phyloP scores from a whole-genome alignment of 805 yeast genomes.

The Lachancea nothofagi region DNA sequence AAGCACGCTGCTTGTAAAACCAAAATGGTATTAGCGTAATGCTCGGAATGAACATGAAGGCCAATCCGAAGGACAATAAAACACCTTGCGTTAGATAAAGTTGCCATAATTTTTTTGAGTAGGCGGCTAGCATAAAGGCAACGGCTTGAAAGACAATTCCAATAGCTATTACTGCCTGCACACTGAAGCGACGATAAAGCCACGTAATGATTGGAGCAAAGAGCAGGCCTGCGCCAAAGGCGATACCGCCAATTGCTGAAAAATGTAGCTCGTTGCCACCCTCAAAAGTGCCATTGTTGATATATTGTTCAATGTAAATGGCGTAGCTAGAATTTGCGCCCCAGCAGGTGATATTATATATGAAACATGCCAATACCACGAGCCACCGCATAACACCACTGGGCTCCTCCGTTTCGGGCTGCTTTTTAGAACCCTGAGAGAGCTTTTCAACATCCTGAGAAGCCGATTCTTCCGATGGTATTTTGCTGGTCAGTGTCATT shows the following conservation, averaged over 20 bases:
- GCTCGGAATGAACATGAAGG: slow-evolving; percentile 41
- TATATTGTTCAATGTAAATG: slow-evolving; percentile 45
- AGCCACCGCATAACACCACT: no score
- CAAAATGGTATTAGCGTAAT: slow-evolving; percentile 48
- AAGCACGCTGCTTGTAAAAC: slow-evolving; percentile 43
- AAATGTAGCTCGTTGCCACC: slow-evolving; percentile 47
- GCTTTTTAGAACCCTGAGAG: no score
- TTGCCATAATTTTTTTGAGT: slow-evolving; percentile 43
- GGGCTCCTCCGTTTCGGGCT: no score
- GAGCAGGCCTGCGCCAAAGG: slow-evolving; percentile 47
- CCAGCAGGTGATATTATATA: slow-evolving; percentile 48
- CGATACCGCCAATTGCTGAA: slow-evolving; percentile 53
- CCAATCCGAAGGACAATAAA: slow-evolving; percentile 1
- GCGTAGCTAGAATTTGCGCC: slow-evolving; percentile 57
- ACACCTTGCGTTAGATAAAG: slow-evolving; percentile 6
- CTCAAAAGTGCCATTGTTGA: slow-evolving; percentile 39
- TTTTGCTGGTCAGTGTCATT: no score
- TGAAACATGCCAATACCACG: slow-evolving; percentile 39
- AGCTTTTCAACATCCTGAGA: no score
- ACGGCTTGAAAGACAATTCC: slow-evolving; percentile 46
- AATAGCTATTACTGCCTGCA: slow-evolving; percentile 36
- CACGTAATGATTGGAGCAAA: slow-evolving; percentile 46
- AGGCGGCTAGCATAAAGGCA: slow-evolving; percentile 48
- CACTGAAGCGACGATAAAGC: slow-evolving; percentile 41
- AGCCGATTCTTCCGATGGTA: no score